Evolutionary conservation across 2,329 filamentous ascomycete species (phyloP).

Genomic region (Eutypella sp.): DNA sequence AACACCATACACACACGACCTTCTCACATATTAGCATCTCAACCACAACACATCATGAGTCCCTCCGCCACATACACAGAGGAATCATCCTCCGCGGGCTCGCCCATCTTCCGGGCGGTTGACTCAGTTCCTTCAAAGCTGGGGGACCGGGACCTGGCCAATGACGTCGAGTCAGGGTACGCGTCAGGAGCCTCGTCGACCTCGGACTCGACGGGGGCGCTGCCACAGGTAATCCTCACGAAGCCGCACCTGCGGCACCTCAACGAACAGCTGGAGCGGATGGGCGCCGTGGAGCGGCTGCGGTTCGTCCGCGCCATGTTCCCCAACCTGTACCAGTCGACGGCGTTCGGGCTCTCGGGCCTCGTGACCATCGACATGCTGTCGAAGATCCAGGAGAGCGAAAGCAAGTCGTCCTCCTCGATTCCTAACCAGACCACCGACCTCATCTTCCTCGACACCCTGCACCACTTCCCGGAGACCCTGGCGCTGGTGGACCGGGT

Average conservation of each 20-base stretch:
- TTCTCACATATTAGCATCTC: constrained; percentile 3
- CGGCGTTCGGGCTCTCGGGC: constrained; percentile 76
- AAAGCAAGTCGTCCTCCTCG: constrained; percentile 55
- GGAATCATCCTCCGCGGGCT: constrained; percentile 36
- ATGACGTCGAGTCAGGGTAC: constrained; percentile 76
- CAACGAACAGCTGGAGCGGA: constrained; percentile 81
- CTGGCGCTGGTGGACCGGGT: constrained; percentile 70
- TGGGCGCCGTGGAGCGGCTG: constrained; percentile 86
- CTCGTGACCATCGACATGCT: constrained; percentile 83
- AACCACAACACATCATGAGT: neutral
- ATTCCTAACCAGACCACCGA: constrained; percentile 57
- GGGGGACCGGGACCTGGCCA: constrained; percentile 27
- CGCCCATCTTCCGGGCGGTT: constrained; percentile 7
- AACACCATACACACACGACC: neutral
- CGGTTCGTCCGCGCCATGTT: constrained; percentile 89
- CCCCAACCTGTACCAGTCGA: constrained; percentile 83
- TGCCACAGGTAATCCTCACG: constrained; percentile 80
- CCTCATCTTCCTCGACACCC: constrained; percentile 77
- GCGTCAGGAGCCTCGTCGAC: constrained; percentile 58
- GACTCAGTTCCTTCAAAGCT: constrained; percentile 33
- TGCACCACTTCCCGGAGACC: constrained; percentile 79
- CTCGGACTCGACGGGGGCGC: constrained; percentile 53
- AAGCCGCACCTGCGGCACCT: constrained; percentile 84
- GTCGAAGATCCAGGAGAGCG: constrained; percentile 63
- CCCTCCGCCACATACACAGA: constrained; percentile 20